Conservation (phyloP, 768 basidiomycete species). For the Tremella yokohamensis region DNA sequence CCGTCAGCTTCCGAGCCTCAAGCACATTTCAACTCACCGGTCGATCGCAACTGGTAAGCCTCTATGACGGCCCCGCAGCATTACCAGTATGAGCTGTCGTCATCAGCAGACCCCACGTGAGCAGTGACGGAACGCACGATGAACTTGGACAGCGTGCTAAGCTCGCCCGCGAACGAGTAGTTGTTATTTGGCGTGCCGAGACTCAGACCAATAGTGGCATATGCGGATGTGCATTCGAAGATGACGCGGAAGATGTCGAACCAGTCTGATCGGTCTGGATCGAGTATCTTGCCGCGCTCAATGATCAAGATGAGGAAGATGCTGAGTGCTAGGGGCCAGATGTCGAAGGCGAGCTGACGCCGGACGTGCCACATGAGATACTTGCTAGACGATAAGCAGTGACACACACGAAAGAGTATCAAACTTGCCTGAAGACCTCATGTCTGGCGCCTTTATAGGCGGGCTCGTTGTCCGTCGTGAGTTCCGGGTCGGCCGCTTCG, state of each 20-base stretch:
- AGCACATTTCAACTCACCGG: slow-evolving; percentile 11
- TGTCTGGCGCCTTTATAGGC: slow-evolving; percentile 24
- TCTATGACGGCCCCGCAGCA: slow-evolving; percentile 43
- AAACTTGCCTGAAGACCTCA: slow-evolving; percentile 37
- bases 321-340: slow-evolving; percentile 44
- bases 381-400: slow-evolving; percentile 21
- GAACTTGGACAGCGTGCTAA: slow-evolving; percentile 37
- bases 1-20: neutral
- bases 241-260: slow-evolving; percentile 42
- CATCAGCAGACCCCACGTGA: neutral
- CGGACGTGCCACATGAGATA: slow-evolving; percentile 41
- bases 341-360: slow-evolving; percentile 45
- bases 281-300: slow-evolving; percentile 39
- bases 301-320: slow-evolving; percentile 37
- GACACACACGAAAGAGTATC: neutral
- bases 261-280: slow-evolving; percentile 27
- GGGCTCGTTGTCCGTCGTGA: slow-evolving; percentile 21
- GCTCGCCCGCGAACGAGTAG: slow-evolving; percentile 37
- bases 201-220: slow-evolving; percentile 41
- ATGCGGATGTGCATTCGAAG: slow-evolving; percentile 45
- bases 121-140: slow-evolving; percentile 30
- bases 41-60: slow-evolving; percentile 46
- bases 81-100: slow-evolving; percentile 26
- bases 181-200: slow-evolving; percentile 44
- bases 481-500: slow-evolving; percentile 19